These are phyloP conservation scores for Phaeophleospora eucalypticola DNA, from an alignment of 2,329 filamentous ascomycete species.

Conservation along the genomic window DNA sequence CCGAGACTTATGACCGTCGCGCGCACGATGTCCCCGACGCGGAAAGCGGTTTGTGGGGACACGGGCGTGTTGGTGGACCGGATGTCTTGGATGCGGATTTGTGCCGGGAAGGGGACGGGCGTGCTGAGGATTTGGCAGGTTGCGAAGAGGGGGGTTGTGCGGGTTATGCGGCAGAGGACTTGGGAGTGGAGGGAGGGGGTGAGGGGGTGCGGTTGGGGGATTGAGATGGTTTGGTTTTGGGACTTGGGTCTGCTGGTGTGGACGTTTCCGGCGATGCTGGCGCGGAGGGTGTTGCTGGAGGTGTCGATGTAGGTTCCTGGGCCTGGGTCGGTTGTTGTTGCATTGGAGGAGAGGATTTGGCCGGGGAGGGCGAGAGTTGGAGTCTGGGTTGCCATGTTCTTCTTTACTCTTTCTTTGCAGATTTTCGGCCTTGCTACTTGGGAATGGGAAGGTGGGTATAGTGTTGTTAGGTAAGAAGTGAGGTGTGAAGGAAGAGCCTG, in stretches of 20 bases:
- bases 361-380: slow-evolving; percentile 67
- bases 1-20: slow-evolving; percentile 80
- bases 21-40: slow-evolving; percentile 86
- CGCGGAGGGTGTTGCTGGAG: slow-evolving; percentile 63
- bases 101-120: slow-evolving; percentile 31
- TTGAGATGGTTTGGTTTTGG: slow-evolving; percentile 51
- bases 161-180: slow-evolving; percentile 82
- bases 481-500: no score
- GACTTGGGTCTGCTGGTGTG: no score
- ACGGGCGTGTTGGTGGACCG: slow-evolving; percentile 89
- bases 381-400: not conserved
- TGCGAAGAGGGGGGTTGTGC: slow-evolving; percentile 79
- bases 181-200: slow-evolving; percentile 76
- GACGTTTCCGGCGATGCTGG: slow-evolving; percentile 71
- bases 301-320: slow-evolving; percentile 75
- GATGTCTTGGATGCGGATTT: slow-evolving; percentile 66
- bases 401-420: not conserved
- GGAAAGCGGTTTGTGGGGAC: slow-evolving; percentile 85
- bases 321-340: slow-evolving; percentile 65
- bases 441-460: no score
- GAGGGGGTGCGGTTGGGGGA: slow-evolving; percentile 38
- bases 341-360: slow-evolving; percentile 69
- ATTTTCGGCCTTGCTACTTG: no score
- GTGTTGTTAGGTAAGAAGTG: no score
- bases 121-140: slow-evolving; percentile 72